Conservation (phyloP, 2,329 filamentous ascomycete species). For the Waltergamsia citrina region DNA sequence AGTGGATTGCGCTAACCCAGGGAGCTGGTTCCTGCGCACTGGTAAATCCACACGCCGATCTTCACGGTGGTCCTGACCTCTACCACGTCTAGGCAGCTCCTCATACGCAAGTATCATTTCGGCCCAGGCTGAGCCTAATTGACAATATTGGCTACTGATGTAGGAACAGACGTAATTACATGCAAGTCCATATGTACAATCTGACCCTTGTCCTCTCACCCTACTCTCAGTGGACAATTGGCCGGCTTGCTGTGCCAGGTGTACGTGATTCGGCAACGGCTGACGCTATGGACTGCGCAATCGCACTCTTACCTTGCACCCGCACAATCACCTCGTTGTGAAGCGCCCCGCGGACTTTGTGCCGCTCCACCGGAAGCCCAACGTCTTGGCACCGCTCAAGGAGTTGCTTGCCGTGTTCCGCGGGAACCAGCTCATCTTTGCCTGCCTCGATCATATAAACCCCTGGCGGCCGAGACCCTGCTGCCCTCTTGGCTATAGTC, state of each 20-base stretch:
- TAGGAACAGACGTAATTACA: too few relatives aligned
- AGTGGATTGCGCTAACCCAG: too few relatives aligned
- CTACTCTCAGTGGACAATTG: not conserved
- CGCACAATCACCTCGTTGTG: constrained; percentile 47
- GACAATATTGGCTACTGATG: too few relatives aligned
- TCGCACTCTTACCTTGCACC: constrained; percentile 30
- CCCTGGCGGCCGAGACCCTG: constrained; percentile 16
- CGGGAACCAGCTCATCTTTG: constrained; percentile 49
- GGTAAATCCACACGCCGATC: not conserved
- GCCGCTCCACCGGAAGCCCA: constrained; percentile 32
- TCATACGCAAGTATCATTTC: too few relatives aligned
- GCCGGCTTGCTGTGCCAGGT: not conserved
- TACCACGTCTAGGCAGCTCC: too few relatives aligned
- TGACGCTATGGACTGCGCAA: constrained; percentile 30
- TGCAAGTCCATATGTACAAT: too few relatives aligned
- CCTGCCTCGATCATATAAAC: constrained; percentile 46
- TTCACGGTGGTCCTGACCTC: not conserved
- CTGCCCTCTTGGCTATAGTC: constrained; percentile 21
- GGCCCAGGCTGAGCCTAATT: too few relatives aligned
- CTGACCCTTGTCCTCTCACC: too few relatives aligned
- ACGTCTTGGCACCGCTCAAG: constrained; percentile 36
- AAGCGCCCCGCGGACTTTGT: constrained; percentile 36
- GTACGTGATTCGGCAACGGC: constrained; percentile 8
- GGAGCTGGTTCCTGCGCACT: not conserved
- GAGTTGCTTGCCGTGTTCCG: constrained; percentile 35